Evolutionary conservation across 345 rosid genomes (phyloP).

Genomic region (Pseudoturritis turrita): DNA sequence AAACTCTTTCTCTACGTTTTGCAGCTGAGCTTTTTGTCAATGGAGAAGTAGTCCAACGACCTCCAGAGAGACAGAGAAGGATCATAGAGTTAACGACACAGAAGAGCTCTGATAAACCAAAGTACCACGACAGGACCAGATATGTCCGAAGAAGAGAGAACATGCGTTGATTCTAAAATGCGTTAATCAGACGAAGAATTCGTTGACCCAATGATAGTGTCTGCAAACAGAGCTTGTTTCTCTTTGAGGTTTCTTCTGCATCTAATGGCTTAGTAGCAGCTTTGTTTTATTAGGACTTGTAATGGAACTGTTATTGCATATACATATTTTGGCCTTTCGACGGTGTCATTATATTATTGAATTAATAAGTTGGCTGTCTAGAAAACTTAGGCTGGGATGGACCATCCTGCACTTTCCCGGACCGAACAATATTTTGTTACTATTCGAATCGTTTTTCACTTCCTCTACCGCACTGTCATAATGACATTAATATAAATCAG

Average conservation of each 20-base stretch:
- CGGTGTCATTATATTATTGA: not conserved
- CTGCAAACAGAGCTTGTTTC: not conserved
- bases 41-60: slow-evolving; percentile 84
- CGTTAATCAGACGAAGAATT: not conserved
- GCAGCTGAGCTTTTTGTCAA: slow-evolving; percentile 87
- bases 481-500: no score
- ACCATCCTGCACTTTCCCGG: no score
- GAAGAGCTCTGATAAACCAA: slow-evolving; percentile 76
- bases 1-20: slow-evolving; percentile 1
- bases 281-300: not conserved
- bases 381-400: no score
- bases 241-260: not conserved
- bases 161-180: slow-evolving; percentile 23
- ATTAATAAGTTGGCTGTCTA: no score
- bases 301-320: not conserved
- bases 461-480: no score
- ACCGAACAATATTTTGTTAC: no score
- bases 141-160: slow-evolving; percentile 78
- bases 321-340: not conserved
- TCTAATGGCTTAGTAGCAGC: slow-evolving; percentile 3
- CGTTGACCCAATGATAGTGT: not conserved
- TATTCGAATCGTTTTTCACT: no score
- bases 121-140: slow-evolving; percentile 87
- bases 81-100: slow-evolving; percentile 83
- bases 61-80: slow-evolving; percentile 90